A percentile compares a stretch with the other conserved stretches of the same genome.
Conservation (phyloP, 2,329 filamentous ascomycete species). For the Cladosporium velox region DNA sequence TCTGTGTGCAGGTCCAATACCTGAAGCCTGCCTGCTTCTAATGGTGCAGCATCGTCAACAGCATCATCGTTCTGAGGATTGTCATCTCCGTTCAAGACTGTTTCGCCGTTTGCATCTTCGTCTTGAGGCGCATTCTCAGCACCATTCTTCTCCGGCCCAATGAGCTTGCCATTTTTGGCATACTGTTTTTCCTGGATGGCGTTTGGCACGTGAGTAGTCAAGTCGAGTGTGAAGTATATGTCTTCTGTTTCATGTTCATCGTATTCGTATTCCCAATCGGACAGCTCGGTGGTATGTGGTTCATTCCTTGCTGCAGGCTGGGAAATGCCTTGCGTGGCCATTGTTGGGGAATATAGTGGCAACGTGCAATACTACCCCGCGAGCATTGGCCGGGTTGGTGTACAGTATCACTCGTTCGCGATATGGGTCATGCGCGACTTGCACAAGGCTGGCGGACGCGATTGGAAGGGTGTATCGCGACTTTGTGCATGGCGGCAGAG, state of each 20-base stretch:
- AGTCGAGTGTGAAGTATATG: slow-evolving; percentile 62
- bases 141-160: neutral
- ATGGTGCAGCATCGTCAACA: slow-evolving; percentile 19
- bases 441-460: neutral
- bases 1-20: slow-evolving; percentile 78
- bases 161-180: slow-evolving; percentile 19
- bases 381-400: neutral
- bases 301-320: neutral
- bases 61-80: neutral
- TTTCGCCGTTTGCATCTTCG: neutral
- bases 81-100: neutral
- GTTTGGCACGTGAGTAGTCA: slow-evolving; percentile 47
- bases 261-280: slow-evolving; percentile 65
- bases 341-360: neutral
- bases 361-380: neutral
- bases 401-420: neutral
- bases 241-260: slow-evolving; percentile 58
- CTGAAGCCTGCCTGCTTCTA: slow-evolving; percentile 58
- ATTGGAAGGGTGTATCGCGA: neutral
- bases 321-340: neutral
- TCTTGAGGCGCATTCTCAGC: neutral
- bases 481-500: neutral
- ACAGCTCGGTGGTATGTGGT: slow-evolving; percentile 36
- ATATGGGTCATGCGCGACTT: neutral
- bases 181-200: slow-evolving; percentile 24